Percentiles rank a stretch among this genome's conserved stretches.
These are phyloP conservation scores for Aspergillus puulaauensis DNA, from an alignment of 2,329 filamentous ascomycete species.

Conservation along the genomic window DNA sequence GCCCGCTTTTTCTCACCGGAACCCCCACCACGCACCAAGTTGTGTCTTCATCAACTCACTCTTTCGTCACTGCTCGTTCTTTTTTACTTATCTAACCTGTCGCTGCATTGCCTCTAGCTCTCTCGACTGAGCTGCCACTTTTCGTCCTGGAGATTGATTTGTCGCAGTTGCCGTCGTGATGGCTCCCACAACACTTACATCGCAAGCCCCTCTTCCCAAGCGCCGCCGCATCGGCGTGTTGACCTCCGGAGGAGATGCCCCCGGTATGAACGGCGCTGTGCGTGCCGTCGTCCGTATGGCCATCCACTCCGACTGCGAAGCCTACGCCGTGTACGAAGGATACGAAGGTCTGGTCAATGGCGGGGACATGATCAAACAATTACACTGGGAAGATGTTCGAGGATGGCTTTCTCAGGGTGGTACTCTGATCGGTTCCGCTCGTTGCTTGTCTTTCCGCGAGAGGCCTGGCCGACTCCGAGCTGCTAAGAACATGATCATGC, in stretches of 20 bases:
- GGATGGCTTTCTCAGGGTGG: slow-evolving; percentile 93
- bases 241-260: slow-evolving; percentile 92
- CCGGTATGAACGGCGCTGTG: slow-evolving; percentile 91
- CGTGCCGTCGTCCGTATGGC: slow-evolving; percentile 89
- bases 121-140: slow-evolving; percentile 8
- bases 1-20: slow-evolving; percentile 41
- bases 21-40: slow-evolving; percentile 21
- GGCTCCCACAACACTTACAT: slow-evolving; percentile 16
- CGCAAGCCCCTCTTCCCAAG: slow-evolving; percentile 32
- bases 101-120: slow-evolving; percentile 10
- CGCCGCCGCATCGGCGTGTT: slow-evolving; percentile 78
- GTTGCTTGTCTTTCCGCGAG: slow-evolving; percentile 90
- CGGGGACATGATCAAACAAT: slow-evolving; percentile 80
- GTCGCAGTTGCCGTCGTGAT: slow-evolving; percentile 16
- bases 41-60: slow-evolving; percentile 14
- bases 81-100: slow-evolving; percentile 3
- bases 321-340: slow-evolving; percentile 84
- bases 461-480: slow-evolving; percentile 78
- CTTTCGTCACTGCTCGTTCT: slow-evolving; percentile 10
- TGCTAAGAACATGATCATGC: slow-evolving; percentile 89
- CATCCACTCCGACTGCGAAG: slow-evolving; percentile 77
- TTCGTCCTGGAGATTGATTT: slow-evolving; percentile 8
- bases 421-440: slow-evolving; percentile 91
- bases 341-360: slow-evolving; percentile 94
- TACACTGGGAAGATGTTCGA: slow-evolving; percentile 90